Evolutionary conservation across 2,329 filamentous ascomycete species (phyloP).

Genomic region (Nemania bipapillata): DNA sequence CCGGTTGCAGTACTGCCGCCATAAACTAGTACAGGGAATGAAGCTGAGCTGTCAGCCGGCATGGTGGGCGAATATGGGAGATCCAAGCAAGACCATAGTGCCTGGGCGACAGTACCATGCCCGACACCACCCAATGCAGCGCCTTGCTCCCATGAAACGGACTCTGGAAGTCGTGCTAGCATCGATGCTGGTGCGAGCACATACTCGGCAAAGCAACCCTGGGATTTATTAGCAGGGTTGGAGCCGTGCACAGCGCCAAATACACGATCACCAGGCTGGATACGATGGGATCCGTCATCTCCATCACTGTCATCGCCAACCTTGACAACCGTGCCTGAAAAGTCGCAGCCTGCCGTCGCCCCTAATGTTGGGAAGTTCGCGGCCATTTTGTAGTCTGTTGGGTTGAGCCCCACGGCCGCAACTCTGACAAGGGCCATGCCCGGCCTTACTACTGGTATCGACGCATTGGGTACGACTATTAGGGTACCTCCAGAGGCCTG

Average conservation of each 20-base stretch:
- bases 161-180: constrained; percentile 39
- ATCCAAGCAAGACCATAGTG: no score
- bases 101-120: constrained; percentile 44
- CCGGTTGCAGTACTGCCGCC: constrained; percentile 60
- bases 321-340: constrained; percentile 42
- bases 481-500: no score
- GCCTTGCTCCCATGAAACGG: constrained; percentile 39
- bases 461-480: no score
- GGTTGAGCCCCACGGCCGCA: constrained; percentile 47
- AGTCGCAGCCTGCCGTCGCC: constrained; percentile 43
- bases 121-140: constrained; percentile 46
- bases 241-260: constrained; percentile 36
- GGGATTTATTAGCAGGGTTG: background rate
- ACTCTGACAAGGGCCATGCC: constrained; percentile 30
- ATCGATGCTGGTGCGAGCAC: constrained; percentile 20
- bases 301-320: background rate
- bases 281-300: no score
- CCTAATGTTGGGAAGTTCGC: constrained; percentile 34
- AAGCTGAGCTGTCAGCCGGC: no score
- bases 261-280: constrained; percentile 21
- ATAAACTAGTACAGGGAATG: no score
- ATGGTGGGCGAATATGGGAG: no score
- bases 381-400: constrained; percentile 47
- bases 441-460: no score
- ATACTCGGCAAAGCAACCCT: constrained; percentile 36